phyloP scores from a whole-genome alignment of 1,139 yeast genomes.

The Kurtzmaniella natalensis region DNA sequence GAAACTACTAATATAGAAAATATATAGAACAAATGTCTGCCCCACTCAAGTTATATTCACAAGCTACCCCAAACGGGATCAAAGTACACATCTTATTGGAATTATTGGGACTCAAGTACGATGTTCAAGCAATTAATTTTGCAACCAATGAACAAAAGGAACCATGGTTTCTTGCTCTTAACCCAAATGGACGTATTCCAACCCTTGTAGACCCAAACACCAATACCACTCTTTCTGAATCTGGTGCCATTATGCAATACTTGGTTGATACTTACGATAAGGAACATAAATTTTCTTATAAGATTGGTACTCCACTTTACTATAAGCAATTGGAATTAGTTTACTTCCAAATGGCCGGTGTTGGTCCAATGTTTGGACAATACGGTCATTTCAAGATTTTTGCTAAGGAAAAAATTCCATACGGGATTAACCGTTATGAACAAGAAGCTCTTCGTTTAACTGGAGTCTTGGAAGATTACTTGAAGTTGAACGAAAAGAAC shows the following conservation, averaged over 20 bases:
- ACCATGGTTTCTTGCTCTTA: conserved; percentile 49
- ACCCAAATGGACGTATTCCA: conserved; percentile 65
- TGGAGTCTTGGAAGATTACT: conserved; percentile 48
- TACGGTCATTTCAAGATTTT: conserved; percentile 40
- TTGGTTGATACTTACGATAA: conserved; percentile 55
- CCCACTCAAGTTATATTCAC: conserved; percentile 25
- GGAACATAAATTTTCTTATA: conserved; percentile 45
- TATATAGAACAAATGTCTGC: no score
- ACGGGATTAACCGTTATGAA: conserved; percentile 48
- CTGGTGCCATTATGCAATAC: conserved; percentile 56
- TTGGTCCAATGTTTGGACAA: conserved; percentile 63
- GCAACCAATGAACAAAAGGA: conserved; percentile 40
- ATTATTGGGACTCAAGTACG: conserved; percentile 44
- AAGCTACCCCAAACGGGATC: conserved; percentile 55
- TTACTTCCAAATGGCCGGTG: conserved; percentile 54
- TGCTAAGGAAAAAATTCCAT: conserved; percentile 47
- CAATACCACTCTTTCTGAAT: conserved; percentile 47
- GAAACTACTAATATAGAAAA: no score
- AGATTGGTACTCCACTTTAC: conserved; percentile 39
- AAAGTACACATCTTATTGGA: conserved; percentile 48
- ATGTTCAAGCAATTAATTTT: conserved; percentile 34
- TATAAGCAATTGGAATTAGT: conserved; percentile 50
- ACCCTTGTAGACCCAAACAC: conserved; percentile 44
- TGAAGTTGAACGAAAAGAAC: conserved; percentile 32
- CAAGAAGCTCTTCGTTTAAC: conserved; percentile 50